phyloP scores from a whole-genome alignment of 2,329 filamentous ascomycete species.

The Stemphylium beticola region DNA sequence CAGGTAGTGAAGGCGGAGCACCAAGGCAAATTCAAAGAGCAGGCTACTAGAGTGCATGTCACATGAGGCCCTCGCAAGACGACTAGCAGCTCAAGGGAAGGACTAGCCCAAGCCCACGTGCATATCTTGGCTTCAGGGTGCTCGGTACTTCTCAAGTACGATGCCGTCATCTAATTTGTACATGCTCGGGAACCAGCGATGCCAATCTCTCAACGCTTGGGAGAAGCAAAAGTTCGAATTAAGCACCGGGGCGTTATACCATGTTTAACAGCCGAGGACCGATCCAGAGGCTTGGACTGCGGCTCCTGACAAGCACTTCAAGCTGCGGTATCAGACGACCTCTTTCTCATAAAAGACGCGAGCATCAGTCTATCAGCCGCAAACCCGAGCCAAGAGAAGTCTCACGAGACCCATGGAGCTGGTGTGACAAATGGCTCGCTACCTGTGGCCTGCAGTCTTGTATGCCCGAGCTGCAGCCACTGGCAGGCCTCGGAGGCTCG shows the following conservation, averaged over 20 bases:
- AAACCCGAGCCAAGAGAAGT: slow-evolving; percentile 16
- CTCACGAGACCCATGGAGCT: slow-evolving; percentile 10
- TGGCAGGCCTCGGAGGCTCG: slow-evolving; percentile 1
- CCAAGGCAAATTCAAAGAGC: neutral
- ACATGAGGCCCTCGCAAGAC: neutral
- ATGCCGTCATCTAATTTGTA: slow-evolving; percentile 23
- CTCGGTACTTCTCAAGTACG: slow-evolving; percentile 13
- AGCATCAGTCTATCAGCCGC: slow-evolving; percentile 8
- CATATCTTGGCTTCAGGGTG: slow-evolving; percentile 11
- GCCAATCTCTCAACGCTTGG: slow-evolving; percentile 6
- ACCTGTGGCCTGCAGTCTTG: neutral
- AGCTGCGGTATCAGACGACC: slow-evolving; percentile 19
- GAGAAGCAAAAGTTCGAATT: slow-evolving; percentile 2
- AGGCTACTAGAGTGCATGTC: neutral
- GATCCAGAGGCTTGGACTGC: slow-evolving; percentile 7
- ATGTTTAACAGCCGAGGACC: slow-evolving; percentile 14
- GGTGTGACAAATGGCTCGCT: neutral
- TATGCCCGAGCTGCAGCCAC: slow-evolving; percentile 1
- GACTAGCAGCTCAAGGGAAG: neutral
- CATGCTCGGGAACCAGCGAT: neutral
- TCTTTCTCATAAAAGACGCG: slow-evolving; percentile 29
- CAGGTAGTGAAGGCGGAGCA: too few relatives aligned
- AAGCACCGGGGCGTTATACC: slow-evolving; percentile 10
- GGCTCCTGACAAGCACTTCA: neutral
- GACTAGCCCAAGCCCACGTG: neutral